Percentiles rank a stretch among this genome's conserved stretches.
phyloP scores from a whole-genome alignment of 2,329 filamentous ascomycete genomes.

The Ophiostoma novo-ulmi region DNA sequence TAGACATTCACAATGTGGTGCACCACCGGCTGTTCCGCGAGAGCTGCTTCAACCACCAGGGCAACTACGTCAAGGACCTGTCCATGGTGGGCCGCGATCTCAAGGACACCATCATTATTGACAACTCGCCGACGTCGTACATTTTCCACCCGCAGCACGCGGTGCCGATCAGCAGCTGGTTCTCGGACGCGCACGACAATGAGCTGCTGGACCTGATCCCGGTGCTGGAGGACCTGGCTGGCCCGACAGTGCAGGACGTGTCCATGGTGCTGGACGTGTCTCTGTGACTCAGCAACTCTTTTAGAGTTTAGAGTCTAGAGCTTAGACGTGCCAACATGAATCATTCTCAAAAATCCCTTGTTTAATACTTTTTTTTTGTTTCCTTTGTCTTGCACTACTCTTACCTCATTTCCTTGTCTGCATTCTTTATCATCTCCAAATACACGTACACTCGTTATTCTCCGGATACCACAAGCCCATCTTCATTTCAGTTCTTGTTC shows the following conservation, averaged over 20 bases:
- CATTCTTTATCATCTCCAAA: slow-evolving; percentile 19
- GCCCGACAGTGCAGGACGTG: slow-evolving; percentile 84
- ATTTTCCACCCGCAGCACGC: slow-evolving; percentile 99
- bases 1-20: slow-evolving; percentile 95
- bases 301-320: too few relatives aligned
- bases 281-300: slow-evolving; percentile 41
- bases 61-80: slow-evolving; percentile 98
- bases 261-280: slow-evolving; percentile 94
- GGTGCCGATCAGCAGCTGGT: slow-evolving; percentile 99
- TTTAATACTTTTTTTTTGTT: slow-evolving; percentile 1
- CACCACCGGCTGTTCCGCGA: slow-evolving; percentile 95
- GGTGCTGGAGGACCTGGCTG: slow-evolving; percentile 93
- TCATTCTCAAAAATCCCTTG: background rate
- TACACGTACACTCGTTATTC: slow-evolving; percentile 16
- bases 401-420: slow-evolving; percentile 28
- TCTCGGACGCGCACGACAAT: slow-evolving; percentile 98
- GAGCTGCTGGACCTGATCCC: slow-evolving; percentile 96
- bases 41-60: slow-evolving; percentile 98
- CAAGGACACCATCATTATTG: slow-evolving; percentile 97
- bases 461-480: slow-evolving; percentile 20
- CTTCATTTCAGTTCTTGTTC: background rate
- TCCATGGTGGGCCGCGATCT: slow-evolving; percentile 95
- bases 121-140: slow-evolving; percentile 98
- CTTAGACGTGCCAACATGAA: background rate
- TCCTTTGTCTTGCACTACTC: slow-evolving; percentile 10